Evolutionary conservation across 1,284 basidiomycete species (phyloP).

Genomic region (Heterobasidion irregulare): DNA sequence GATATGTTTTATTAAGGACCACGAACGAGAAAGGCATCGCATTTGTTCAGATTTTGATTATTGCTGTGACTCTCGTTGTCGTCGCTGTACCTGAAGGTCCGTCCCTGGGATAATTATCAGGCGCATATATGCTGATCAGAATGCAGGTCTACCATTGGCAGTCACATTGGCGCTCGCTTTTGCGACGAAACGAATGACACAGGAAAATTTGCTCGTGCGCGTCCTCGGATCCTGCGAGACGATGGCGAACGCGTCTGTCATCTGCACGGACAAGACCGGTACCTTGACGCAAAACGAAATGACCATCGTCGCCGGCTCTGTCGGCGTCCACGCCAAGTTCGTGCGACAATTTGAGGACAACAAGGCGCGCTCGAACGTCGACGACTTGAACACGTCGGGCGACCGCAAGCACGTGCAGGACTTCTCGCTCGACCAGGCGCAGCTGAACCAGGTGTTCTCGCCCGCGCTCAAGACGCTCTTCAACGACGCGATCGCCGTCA

Average conservation of each 20-base stretch:
- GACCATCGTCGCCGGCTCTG: constrained; percentile 92
- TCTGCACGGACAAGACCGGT: constrained; percentile 96
- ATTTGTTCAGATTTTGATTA: constrained; percentile 93
- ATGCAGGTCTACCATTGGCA: constrained; percentile 81
- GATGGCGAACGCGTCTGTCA: constrained; percentile 95
- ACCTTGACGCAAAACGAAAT: constrained; percentile 92
- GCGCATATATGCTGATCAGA: constrained; percentile 8
- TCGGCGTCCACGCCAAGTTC: constrained; percentile 93
- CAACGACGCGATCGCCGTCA: constrained; percentile 85
- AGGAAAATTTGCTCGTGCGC: constrained; percentile 90
- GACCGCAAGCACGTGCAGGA: constrained; percentile 48
- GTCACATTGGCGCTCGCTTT: constrained; percentile 96
- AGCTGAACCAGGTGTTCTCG: constrained; percentile 60
- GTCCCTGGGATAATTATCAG: constrained; percentile 9
- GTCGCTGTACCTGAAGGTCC: constrained; percentile 93
- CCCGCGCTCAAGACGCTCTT: constrained; percentile 62
- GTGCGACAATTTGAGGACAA: constrained; percentile 77
- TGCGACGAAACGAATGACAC: constrained; percentile 95
- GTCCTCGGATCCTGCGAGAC: constrained; percentile 96
- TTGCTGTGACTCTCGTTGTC: constrained; percentile 91
- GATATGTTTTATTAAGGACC: constrained; percentile 31
- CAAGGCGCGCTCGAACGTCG: constrained; percentile 65
- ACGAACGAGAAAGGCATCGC: constrained; percentile 82
- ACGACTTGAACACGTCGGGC: constrained; percentile 28
- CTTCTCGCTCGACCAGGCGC: constrained; percentile 78